A percentile compares a stretch with the other conserved stretches of the same genome.
Evolutionary conservation across 805 yeast species (phyloP).

Genomic region (Kregervanrija delftensis): DNA sequence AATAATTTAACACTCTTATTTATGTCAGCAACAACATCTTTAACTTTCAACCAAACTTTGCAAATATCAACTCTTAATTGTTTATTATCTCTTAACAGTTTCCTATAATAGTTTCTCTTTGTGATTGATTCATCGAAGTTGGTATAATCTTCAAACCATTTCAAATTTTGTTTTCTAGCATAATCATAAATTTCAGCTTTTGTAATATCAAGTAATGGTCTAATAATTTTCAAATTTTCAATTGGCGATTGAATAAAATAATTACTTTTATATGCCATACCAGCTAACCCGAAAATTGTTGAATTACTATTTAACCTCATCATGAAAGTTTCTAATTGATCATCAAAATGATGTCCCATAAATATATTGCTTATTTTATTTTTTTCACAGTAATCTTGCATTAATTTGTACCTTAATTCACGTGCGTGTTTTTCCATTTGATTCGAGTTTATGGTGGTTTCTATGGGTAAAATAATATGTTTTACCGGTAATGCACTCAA

Average conservation of each 20-base stretch:
- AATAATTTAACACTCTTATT: slow-evolving; percentile 16
- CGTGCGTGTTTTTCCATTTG: slow-evolving; percentile 54
- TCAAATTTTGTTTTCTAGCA: slow-evolving; percentile 33
- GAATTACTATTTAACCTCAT: slow-evolving; percentile 43
- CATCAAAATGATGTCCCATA: slow-evolving; percentile 66
- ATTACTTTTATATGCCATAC: slow-evolving; percentile 30
- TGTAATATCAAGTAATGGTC: slow-evolving; percentile 47
- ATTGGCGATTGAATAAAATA: slow-evolving; percentile 11
- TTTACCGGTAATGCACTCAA: slow-evolving; percentile 15
- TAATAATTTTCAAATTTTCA: slow-evolving; percentile 21
- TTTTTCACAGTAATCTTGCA: slow-evolving; percentile 35
- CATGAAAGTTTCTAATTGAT: slow-evolving; percentile 64
- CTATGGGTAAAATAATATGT: slow-evolving; percentile 22
- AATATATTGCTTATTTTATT: slow-evolving; percentile 33
- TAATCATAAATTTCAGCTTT: slow-evolving; percentile 42
- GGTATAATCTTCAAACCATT: slow-evolving; percentile 70
- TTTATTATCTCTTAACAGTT: slow-evolving; percentile 13
- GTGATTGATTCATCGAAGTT: slow-evolving; percentile 51
- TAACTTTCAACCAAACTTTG: slow-evolving; percentile 9
- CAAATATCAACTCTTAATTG: slow-evolving; percentile 9
- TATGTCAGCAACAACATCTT: slow-evolving; percentile 11
- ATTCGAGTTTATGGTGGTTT: slow-evolving; percentile 7
- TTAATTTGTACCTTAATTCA: slow-evolving; percentile 37
- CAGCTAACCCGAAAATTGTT: slow-evolving; percentile 51
- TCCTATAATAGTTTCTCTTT: slow-evolving; percentile 48